Conservation (phyloP, 2,329 filamentous ascomycete genomes). For the Ophioceras dolichostomum region DNA sequence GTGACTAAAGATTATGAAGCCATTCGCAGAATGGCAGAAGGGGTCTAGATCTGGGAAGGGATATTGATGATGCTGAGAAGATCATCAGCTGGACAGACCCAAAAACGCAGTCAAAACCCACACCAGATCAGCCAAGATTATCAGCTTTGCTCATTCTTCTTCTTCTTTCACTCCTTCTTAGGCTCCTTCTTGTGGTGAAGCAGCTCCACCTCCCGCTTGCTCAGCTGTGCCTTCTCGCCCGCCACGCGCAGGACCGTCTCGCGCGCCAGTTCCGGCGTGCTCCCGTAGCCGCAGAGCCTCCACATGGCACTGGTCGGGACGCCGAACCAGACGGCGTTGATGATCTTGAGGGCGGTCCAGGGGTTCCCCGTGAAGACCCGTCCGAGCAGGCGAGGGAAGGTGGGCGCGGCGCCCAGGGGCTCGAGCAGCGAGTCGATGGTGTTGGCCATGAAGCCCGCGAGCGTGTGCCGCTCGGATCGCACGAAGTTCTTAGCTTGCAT, state of each 20-base stretch:
- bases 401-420: constrained; percentile 19
- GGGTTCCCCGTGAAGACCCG: constrained; percentile 15
- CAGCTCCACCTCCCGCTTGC: constrained; percentile 10
- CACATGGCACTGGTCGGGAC: constrained; percentile 21
- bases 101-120: too few relatives aligned
- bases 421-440: constrained; percentile 20
- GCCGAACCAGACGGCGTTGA: constrained; percentile 21
- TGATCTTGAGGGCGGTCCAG: constrained; percentile 12
- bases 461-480: constrained; percentile 17
- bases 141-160: too few relatives aligned
- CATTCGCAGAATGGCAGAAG: too few relatives aligned
- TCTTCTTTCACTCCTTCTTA: too few relatives aligned
- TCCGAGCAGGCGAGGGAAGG: constrained; percentile 14
- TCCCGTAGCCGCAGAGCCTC: constrained; percentile 19
- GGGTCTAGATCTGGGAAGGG: too few relatives aligned
- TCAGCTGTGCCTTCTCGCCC: constrained; percentile 11
- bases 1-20: too few relatives aligned
- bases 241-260: constrained; percentile 19
- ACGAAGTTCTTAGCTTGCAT: constrained; percentile 16
- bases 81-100: too few relatives aligned
- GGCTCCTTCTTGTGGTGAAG: too few relatives aligned
- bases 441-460: constrained; percentile 13
- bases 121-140: too few relatives aligned
- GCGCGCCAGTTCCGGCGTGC: constrained; percentile 14
- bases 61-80: too few relatives aligned